Percentiles rank a stretch among this genome's conserved stretches.
phyloP scores from a whole-genome alignment of 2,329 filamentous ascomycete species.

The Arthrobotrys sphaeroides region DNA sequence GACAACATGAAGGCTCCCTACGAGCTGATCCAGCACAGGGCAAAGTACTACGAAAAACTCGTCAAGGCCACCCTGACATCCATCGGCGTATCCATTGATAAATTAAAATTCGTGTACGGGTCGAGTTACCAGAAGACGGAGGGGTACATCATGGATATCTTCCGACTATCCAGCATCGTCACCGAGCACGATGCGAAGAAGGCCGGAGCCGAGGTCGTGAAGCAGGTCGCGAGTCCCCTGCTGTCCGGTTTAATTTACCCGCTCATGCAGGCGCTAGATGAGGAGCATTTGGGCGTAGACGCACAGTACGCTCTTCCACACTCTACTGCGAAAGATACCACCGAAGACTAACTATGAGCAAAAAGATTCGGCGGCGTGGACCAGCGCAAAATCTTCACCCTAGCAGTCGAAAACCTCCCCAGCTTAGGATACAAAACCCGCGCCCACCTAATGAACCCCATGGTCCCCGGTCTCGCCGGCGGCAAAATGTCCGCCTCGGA shows the following conservation, averaged over 20 bases:
- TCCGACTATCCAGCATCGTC: conserved; percentile 75
- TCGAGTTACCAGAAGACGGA: conserved; percentile 79
- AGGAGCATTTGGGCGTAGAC: conserved; percentile 87
- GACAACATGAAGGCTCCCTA: conserved; percentile 87
- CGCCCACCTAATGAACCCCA: conserved; percentile 81
- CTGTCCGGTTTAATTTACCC: conserved; percentile 82
- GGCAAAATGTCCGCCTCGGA: conserved; percentile 59
- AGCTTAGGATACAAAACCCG: conserved; percentile 84
- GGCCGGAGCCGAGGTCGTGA: conserved; percentile 92
- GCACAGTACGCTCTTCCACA: conserved; percentile 70
- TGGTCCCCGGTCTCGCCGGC: conserved; percentile 82
- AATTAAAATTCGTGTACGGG: conserved; percentile 84
- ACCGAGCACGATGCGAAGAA: conserved; percentile 85
- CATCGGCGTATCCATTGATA: conserved; percentile 79
- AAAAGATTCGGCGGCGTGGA: conserved; percentile 69
- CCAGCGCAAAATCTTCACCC: conserved; percentile 87
- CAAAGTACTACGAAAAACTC: conserved; percentile 81
- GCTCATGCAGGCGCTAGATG: conserved; percentile 88
- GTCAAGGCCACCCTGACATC: conserved; percentile 80
- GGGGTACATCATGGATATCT: conserved; percentile 88
- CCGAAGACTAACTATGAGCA: too few species aligned
- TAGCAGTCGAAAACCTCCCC: conserved; percentile 84
- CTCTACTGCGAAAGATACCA: too few species aligned
- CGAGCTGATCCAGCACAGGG: conserved; percentile 83
- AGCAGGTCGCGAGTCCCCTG: conserved; percentile 81